Evolutionary conservation across 768 basidiomycete species (phyloP).

Genomic region (Lentinula detonsa): DNA sequence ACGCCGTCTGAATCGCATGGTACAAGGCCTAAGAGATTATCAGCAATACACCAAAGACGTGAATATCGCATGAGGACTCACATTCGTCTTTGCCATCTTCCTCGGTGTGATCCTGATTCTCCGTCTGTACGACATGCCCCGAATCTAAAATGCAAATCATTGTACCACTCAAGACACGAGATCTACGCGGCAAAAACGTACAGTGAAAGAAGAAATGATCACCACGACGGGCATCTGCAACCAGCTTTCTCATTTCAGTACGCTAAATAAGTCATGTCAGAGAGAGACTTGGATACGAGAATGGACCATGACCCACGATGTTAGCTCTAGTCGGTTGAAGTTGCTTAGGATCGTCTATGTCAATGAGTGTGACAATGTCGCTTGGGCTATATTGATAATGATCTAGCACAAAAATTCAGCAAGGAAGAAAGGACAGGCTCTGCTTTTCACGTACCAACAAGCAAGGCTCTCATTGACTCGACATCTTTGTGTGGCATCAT

Average conservation of each 20-base stretch:
- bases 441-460: conserved; percentile 25
- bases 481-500: conserved; percentile 35
- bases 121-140: conserved; percentile 43
- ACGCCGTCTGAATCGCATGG: conserved; percentile 27
- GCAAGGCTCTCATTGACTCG: conserved; percentile 22
- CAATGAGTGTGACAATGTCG: conserved; percentile 39
- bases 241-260: conserved; percentile 35
- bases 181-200: conserved; percentile 17
- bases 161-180: not conserved
- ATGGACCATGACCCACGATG: conserved; percentile 29
- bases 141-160: conserved; percentile 32
- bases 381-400: conserved; percentile 29
- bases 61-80: conserved; percentile 13
- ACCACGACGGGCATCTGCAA: conserved; percentile 34
- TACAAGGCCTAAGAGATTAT: conserved; percentile 24
- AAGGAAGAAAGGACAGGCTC: not conserved
- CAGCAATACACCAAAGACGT: not conserved
- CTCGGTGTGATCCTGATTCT: conserved; percentile 36
- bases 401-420: conserved; percentile 19
- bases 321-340: conserved; percentile 35
- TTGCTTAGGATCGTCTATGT: conserved; percentile 24
- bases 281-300: not conserved
- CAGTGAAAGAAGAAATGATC: conserved; percentile 58
- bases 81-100: conserved; percentile 51
- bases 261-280: conserved; percentile 21